Percentiles rank a stretch among this genome's conserved stretches.
phyloP scores from a whole-genome alignment of 2,329 filamentous ascomycete species.

The Sclerotinia minor region DNA sequence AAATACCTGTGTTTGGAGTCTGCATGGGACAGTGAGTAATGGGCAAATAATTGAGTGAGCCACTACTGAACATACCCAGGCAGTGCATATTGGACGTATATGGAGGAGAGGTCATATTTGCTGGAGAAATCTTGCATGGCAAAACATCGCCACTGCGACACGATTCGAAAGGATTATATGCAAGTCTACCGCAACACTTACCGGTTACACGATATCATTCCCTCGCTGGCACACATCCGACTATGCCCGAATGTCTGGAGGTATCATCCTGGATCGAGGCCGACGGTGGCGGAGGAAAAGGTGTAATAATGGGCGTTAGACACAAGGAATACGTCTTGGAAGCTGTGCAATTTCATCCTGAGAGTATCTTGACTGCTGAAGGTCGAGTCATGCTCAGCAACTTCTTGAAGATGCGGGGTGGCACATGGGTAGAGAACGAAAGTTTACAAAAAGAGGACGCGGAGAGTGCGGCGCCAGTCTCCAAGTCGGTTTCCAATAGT shows the following conservation, averaged over 20 bases:
- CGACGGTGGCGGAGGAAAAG: conserved; percentile 71
- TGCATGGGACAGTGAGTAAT: conserved; percentile 88
- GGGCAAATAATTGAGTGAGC: background rate
- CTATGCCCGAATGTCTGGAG: conserved; percentile 81
- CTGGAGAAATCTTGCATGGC: conserved; percentile 93
- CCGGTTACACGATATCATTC: conserved; percentile 96
- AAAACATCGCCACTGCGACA: conserved; percentile 92
- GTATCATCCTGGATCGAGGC: conserved; percentile 85
- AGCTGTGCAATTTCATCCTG: conserved; percentile 95
- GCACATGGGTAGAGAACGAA: conserved; percentile 86
- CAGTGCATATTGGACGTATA: conserved; percentile 97
- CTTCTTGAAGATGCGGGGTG: conserved; percentile 83
- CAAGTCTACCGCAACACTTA: conserved; percentile 73
- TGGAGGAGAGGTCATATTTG: conserved; percentile 86
- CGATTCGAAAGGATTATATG: conserved; percentile 89
- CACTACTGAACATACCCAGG: conserved; percentile 44
- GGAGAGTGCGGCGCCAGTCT: conserved; percentile 34
- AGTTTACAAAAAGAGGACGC: conserved; percentile 50
- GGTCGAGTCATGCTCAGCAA: conserved; percentile 90
- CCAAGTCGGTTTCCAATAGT: conserved; percentile 34
- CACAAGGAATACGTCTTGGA: conserved; percentile 92
- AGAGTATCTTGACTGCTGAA: conserved; percentile 90
- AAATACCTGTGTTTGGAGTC: conserved; percentile 93
- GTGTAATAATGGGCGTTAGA: conserved; percentile 93
- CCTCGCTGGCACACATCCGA: conserved; percentile 85